phyloP scores from a whole-genome alignment of 345 rosid genomes.

The Clausena lansium region DNA sequence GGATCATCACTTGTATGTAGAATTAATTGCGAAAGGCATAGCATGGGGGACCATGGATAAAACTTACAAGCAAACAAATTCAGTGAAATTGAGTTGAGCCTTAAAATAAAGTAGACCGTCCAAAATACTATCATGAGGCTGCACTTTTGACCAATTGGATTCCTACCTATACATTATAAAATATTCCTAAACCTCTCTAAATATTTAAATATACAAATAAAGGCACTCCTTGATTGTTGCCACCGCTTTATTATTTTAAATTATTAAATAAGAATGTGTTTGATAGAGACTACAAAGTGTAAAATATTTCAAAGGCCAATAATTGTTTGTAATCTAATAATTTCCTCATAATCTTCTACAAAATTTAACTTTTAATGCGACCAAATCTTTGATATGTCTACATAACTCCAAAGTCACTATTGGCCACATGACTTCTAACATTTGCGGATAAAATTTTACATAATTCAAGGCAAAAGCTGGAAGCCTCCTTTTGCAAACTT shows the following conservation, averaged over 20 bases:
- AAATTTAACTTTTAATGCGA: slow-evolving; percentile 6
- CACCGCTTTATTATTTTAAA: neutral
- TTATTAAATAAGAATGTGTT: neutral
- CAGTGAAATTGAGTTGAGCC: neutral
- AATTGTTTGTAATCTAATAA: slow-evolving; percentile 11
- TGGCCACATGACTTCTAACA: neutral
- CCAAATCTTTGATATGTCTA: neutral
- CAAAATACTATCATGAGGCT: slow-evolving; percentile 13
- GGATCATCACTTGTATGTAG: neutral
- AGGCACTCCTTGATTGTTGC: slow-evolving; percentile 23
- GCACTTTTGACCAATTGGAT: slow-evolving; percentile 40
- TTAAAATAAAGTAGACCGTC: slow-evolving; percentile 14
- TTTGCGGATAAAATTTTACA: neutral
- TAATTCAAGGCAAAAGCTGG: neutral
- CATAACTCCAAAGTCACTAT: neutral
- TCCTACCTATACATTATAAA: neutral
- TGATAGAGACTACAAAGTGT: slow-evolving; percentile 19
- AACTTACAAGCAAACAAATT: neutral
- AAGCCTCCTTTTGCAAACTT: slow-evolving; percentile 2
- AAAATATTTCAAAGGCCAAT: neutral
- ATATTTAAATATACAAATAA: neutral
- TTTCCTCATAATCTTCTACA: slow-evolving; percentile 12
- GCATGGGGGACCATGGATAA: neutral
- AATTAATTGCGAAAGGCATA: neutral
- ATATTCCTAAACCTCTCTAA: neutral